Evolutionary conservation across 176 grass and related monocot species (phyloP).

Genomic region (Oryza brachyantha): DNA sequence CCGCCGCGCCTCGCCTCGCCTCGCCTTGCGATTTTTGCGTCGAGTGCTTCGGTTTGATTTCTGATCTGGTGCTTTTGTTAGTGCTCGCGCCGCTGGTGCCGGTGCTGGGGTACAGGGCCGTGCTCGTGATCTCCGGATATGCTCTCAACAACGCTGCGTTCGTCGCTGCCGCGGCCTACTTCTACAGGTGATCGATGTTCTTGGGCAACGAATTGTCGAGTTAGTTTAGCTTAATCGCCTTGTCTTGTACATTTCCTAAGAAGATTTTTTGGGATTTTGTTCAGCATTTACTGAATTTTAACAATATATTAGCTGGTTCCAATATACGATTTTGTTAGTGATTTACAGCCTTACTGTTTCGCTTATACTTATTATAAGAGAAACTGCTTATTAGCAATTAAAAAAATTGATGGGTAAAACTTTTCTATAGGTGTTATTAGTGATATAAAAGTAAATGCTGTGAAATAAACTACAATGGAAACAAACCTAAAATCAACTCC

Average conservation of each 20-base stretch:
- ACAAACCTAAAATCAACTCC: too few species aligned
- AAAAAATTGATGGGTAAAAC: too few species aligned
- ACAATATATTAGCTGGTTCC: background rate
- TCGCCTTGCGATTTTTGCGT: background rate
- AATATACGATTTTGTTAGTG: background rate
- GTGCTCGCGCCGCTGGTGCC: conserved; percentile 72
- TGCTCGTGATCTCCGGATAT: conserved; percentile 65
- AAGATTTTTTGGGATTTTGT: background rate
- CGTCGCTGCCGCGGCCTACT: conserved; percentile 54
- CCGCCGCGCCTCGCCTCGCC: background rate
- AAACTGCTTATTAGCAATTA: too few species aligned
- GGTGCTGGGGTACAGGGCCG: conserved; percentile 60
- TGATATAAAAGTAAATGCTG: too few species aligned
- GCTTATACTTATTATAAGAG: too few species aligned
- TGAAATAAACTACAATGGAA: too few species aligned
- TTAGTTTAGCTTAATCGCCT: background rate
- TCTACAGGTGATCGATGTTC: conserved; percentile 60
- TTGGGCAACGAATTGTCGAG: background rate
- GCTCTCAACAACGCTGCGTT: conserved; percentile 64
- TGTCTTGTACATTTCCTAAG: background rate
- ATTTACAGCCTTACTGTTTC: too few species aligned
- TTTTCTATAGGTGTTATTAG: too few species aligned
- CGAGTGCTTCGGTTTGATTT: conserved; percentile 4
- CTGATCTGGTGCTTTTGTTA: conserved; percentile 32
- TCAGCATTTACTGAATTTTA: background rate